phyloP scores from a whole-genome alignment of 768 basidiomycete genomes.

The Mycena alexandri region DNA sequence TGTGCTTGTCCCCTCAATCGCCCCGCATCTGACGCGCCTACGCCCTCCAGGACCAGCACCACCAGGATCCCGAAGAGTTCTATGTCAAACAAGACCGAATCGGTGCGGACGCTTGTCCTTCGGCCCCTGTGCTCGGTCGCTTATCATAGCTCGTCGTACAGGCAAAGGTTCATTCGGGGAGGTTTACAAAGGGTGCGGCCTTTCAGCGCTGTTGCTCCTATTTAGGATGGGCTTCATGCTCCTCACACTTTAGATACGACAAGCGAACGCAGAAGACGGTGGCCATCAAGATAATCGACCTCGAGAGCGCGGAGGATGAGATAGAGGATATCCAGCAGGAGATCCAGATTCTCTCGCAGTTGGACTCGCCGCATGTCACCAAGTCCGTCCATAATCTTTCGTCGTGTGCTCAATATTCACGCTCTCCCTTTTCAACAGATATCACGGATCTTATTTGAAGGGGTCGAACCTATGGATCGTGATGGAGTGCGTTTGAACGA shows the following conservation, averaged over 20 bases:
- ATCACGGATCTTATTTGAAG: constrained; percentile 96
- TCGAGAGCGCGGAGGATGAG: constrained; percentile 99
- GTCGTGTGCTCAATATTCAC: constrained; percentile 30
- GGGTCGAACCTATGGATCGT: constrained; percentile 99
- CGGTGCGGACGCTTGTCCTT: constrained; percentile 63
- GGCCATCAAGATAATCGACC: constrained; percentile 99
- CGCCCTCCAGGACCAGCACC: constrained; percentile 67
- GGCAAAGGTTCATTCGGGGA: constrained; percentile 99
- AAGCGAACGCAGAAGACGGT: constrained; percentile 96
- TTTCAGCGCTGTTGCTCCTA: constrained; percentile 26
- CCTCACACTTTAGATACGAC: constrained; percentile 77
- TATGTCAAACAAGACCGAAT: constrained; percentile 98
- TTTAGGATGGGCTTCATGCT: constrained; percentile 17
- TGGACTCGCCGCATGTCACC: constrained; percentile 96
- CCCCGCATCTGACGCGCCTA: constrained; percentile 43
- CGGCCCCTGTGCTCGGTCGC: constrained; percentile 24
- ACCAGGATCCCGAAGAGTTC: constrained; percentile 94
- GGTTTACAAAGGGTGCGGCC: constrained; percentile 94
- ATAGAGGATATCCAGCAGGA: constrained; percentile 99
- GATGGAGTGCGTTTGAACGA: constrained; percentile 80
- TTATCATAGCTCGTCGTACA: constrained; percentile 48
- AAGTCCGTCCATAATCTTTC: constrained; percentile 68
- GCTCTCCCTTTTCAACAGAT: constrained; percentile 57
- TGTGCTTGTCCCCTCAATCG: constrained; percentile 34
- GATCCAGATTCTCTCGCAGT: constrained; percentile 96